Base-by-base conservation (phyloP, 805 yeast species). In the Ogataea salicorniae region DNA sequence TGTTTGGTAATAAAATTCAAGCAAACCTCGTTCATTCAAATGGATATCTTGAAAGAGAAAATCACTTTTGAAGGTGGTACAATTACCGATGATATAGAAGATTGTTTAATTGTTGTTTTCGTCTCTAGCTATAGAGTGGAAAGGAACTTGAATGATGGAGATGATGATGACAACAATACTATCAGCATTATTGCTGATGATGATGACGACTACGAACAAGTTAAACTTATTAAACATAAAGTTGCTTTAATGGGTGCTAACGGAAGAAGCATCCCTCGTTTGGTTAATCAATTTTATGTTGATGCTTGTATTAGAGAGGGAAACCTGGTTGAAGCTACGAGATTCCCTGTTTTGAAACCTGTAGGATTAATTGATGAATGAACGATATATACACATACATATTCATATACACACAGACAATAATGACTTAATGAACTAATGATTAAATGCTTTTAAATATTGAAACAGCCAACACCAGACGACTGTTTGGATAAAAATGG, bases 41-140 rank as follows among this genome's bases (percentile, higher is more conserved):
- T 51, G 15, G 48, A 51, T 13, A 51, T 56, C 18, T 23, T 63
- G 15, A 36, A 45, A 31, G 35, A 47, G 6, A 60, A 64, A 29
- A 66, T 76, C 15, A 66, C 68, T 33, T 56, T 62, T 20, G 71
- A 76, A 42, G 83, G 79, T 22, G 87, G 81, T 1, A 64, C 61
- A 2, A 40, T 69, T 4, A 57, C 70, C 0, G 50, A 55, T 3
- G 47, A 52, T 1, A 20, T 72, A 1, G 48, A 45, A 3, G 60
- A 62, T 4, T 66, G 74, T 39, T 67, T 74, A 34, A 57, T 73
- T 18, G 66, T 80, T 6, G 64, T 81, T 15, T 68, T 46, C 31
- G 50, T 49, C 9, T 26, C 34, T 26, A 6, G 18, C 6, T 31
- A 7, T 23, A 6, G 13, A 34, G 3, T 7, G 36, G 2, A 15